Conservation (phyloP, 306 rosid genomes). For the Glycine soja region DNA sequence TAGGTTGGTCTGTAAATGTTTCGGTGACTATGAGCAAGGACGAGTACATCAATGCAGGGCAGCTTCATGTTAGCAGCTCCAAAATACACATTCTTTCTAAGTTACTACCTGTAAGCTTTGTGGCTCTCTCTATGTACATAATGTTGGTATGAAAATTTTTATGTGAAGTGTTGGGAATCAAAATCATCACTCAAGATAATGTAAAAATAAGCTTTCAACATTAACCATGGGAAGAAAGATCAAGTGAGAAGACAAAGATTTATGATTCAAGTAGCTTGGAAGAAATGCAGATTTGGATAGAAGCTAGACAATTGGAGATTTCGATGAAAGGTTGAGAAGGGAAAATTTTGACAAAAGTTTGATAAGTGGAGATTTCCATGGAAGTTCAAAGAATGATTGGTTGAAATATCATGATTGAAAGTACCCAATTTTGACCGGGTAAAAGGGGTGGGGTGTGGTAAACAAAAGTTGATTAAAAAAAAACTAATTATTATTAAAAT, state of each 20-base stretch:
- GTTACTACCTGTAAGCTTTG: conserved; percentile 57
- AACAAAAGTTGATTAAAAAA: background rate
- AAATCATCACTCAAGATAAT: background rate
- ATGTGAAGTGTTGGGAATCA: background rate
- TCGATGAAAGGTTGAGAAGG: background rate
- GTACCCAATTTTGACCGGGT: conserved; percentile 18
- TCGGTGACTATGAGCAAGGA: conserved; percentile 81
- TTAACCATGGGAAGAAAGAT: background rate
- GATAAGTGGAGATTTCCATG: background rate
- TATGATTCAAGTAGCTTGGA: background rate
- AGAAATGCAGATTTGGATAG: background rate
- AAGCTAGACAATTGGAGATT: background rate
- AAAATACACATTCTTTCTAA: conserved; percentile 52
- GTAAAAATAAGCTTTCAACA: background rate
- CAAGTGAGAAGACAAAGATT: background rate
- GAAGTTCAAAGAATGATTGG: conserved; percentile 8
- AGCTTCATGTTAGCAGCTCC: conserved; percentile 58
- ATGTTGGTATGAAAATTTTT: background rate
- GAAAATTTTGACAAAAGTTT: background rate
- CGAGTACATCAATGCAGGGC: conserved; percentile 73
- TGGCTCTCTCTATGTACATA: conserved; percentile 56
- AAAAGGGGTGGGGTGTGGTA: background rate
- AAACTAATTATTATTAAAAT: background rate
- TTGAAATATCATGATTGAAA: background rate
- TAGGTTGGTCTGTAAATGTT: conserved; percentile 90